Evolutionary conservation across 2,329 filamentous ascomycete species (phyloP).

Genomic region (Fusarium globosum): DNA sequence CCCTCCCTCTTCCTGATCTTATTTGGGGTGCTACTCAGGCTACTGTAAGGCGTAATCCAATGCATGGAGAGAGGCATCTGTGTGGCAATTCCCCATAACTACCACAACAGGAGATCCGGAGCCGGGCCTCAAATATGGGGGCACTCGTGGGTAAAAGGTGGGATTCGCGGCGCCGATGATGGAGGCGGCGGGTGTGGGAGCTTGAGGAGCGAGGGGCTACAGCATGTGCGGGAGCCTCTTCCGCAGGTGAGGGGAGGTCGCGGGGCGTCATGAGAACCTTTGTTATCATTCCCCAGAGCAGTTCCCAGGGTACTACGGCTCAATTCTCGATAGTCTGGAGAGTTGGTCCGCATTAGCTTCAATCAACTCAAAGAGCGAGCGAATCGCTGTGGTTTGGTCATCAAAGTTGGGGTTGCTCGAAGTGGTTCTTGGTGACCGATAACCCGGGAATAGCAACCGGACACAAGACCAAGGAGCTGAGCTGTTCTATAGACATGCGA

Average conservation of each 20-base stretch:
- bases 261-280: slow-evolving; percentile 6
- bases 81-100: not conserved
- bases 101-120: slow-evolving; percentile 28
- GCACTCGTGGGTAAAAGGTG: slow-evolving; percentile 18
- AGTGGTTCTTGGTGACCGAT: slow-evolving; percentile 14
- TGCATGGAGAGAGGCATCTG: not conserved
- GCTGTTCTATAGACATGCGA: slow-evolving; percentile 15
- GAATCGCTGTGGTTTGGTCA: slow-evolving; percentile 29
- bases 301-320: slow-evolving; percentile 6
- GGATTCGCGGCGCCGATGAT: slow-evolving; percentile 28
- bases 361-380: slow-evolving; percentile 11
- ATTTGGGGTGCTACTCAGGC: not conserved
- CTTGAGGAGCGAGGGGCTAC: not conserved
- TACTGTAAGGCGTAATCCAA: not conserved
- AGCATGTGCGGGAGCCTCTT: slow-evolving; percentile 18
- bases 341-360: slow-evolving; percentile 20
- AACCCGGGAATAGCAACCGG: slow-evolving; percentile 26
- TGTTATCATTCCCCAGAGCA: slow-evolving; percentile 20
- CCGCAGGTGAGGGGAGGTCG: not conserved
- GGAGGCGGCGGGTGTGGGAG: slow-evolving; percentile 26
- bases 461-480: slow-evolving; percentile 2
- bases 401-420: slow-evolving; percentile 15
- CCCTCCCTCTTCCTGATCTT: not conserved
- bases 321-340: slow-evolving; percentile 27
- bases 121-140: slow-evolving; percentile 43